Evolutionary conservation across 1,139 yeast species (phyloP), one percentile per base, ranked within the genome.

Genomic region (Suhomyces maxii): DNA sequence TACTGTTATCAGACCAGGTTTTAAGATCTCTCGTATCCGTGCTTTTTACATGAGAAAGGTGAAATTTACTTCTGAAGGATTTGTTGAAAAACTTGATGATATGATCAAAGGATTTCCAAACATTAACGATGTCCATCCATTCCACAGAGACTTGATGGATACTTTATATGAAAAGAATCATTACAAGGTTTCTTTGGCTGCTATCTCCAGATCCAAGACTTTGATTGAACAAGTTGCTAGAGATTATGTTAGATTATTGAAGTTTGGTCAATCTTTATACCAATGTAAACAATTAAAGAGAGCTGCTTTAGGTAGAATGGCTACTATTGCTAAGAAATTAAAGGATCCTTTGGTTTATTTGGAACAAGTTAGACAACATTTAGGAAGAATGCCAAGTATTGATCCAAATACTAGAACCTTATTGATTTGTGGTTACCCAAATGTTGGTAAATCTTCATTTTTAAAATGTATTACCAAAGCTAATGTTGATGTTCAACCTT

Each of bases 231-330:
- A 91, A 71, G 97, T 93, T 39, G 80, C 96, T 31, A 82, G 99
- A 72, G 99, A 93, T 75, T 93, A 93, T 67, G 86, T 84, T 54
- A 83, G 99, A 66, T 80, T 93, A 60, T 79, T 93, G 64, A 93
- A 93, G 75, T 93, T 90, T 64, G 99, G 99, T 62, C 99, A 93
- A 76, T 90, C 98, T 26, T 77, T 93, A 54, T 95, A 90, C 73
- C 99, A 95, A 75, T 93, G 99, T 79, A 93, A 93, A 73, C 99
- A 95, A 75, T 83, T 93, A 68, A 93, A 93, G 72, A 82, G 97
- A 63, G 99, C 99, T 57, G 99, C 98, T 34, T 77, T 93, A 59
- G 99, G 99, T 79, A 87, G 99, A 73, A 93, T 93, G 99, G 99
- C 99, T 48, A 93, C 99, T 42, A 89, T 93, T 61, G 83, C 85